A percentile compares a stretch with the other conserved stretches of the same genome.
Evolutionary conservation across 192 early-diverging fungal genomes (phyloP).

Genomic region (Irineochytrium annulatum): DNA sequence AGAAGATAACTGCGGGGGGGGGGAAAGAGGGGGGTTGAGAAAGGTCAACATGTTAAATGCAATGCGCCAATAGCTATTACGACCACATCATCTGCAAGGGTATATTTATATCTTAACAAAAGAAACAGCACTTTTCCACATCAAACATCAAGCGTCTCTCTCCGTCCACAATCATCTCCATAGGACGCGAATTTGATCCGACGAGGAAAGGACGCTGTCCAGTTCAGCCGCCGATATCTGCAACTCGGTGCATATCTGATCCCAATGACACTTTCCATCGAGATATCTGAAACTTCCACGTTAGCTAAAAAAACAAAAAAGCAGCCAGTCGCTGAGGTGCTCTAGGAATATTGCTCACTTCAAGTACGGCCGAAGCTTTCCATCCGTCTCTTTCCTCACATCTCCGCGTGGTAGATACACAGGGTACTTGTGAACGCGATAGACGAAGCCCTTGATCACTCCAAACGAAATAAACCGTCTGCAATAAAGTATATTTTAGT

Average conservation of each 20-base stretch:
- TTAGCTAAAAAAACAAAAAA: neutral
- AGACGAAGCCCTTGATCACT: slow-evolving; percentile 74
- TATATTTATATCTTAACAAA: too few relatives aligned
- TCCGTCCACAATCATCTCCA: neutral
- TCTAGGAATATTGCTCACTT: too few relatives aligned
- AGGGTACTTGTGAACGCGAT: slow-evolving; percentile 90
- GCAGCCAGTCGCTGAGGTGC: too few relatives aligned
- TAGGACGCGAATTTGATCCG: neutral
- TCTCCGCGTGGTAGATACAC: too few relatives aligned
- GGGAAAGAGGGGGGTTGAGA: too few relatives aligned
- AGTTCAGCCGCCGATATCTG: slow-evolving; percentile 2
- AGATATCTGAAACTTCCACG: neutral
- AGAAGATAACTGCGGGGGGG: too few relatives aligned
- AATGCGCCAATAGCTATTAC: too few relatives aligned
- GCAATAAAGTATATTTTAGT: neutral
- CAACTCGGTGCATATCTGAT: slow-evolving; percentile 26
- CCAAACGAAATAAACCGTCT: slow-evolving; percentile 92
- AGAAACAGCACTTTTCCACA: too few relatives aligned
- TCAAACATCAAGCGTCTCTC: too few relatives aligned
- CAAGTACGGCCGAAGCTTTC: neutral
- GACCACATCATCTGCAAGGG: too few relatives aligned
- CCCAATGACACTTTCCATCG: neutral
- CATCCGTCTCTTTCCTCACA: neutral
- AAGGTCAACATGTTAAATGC: too few relatives aligned
- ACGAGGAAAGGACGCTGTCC: slow-evolving; percentile 12